Percentiles rank a stretch among this genome's conserved stretches.
phyloP scores from a whole-genome alignment of 2,329 filamentous ascomycete species.

The Metarhizium rileyi region DNA sequence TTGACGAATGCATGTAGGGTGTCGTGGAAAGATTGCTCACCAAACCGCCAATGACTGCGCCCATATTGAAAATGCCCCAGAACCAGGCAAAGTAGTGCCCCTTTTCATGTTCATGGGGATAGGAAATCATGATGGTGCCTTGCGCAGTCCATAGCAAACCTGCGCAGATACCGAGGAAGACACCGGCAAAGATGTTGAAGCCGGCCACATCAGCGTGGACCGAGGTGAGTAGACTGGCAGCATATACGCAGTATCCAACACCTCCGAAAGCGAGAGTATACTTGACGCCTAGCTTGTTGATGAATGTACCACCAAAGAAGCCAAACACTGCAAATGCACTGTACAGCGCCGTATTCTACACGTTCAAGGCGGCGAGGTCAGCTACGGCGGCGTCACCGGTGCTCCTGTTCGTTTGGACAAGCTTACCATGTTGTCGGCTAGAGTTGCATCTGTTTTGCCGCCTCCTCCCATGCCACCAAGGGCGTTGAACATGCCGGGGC shows the following conservation, averaged over 20 bases:
- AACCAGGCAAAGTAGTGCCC: slow-evolving; percentile 85
- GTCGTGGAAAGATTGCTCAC: slow-evolving; percentile 20
- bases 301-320: slow-evolving; percentile 64
- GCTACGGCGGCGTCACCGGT: slow-evolving; percentile 1
- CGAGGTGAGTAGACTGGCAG: slow-evolving; percentile 58
- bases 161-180: slow-evolving; percentile 67
- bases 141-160: slow-evolving; percentile 76
- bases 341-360: slow-evolving; percentile 55
- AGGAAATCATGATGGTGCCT: slow-evolving; percentile 83
- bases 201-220: slow-evolving; percentile 44
- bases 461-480: slow-evolving; percentile 54
- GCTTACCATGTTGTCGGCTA: slow-evolving; percentile 27
- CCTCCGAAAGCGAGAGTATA: slow-evolving; percentile 60
- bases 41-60: slow-evolving; percentile 74
- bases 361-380: slow-evolving; percentile 4
- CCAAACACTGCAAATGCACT: slow-evolving; percentile 57
- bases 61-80: slow-evolving; percentile 92
- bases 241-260: slow-evolving; percentile 65
- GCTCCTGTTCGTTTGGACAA: too few species aligned
- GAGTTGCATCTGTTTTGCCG: slow-evolving; percentile 36
- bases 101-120: slow-evolving; percentile 72
- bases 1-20: background rate
- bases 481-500: slow-evolving; percentile 65
- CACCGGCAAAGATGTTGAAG: slow-evolving; percentile 57
- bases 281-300: slow-evolving; percentile 64